Conservation (phyloP, 1,284 basidiomycete species). For the Golubevia sp. region DNA sequence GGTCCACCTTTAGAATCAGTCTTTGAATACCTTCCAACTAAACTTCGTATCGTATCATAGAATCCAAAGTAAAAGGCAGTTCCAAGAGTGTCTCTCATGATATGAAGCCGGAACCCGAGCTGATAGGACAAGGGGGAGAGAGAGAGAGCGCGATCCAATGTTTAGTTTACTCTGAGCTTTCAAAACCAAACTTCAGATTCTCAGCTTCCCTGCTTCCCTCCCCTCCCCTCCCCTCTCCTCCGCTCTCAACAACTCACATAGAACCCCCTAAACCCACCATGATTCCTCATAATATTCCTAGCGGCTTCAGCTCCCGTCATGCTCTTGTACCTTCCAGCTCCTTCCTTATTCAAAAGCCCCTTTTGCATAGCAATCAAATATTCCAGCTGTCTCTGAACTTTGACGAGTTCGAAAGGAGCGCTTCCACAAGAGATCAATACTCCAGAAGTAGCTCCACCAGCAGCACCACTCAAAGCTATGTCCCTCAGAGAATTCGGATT, state of each 20-base stretch:
- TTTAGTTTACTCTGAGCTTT: no score
- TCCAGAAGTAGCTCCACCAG: slow-evolving; percentile 64
- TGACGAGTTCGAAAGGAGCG: slow-evolving; percentile 86
- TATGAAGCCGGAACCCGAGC: background rate
- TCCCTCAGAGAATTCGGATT: slow-evolving; percentile 18
- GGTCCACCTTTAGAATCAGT: slow-evolving; percentile 12
- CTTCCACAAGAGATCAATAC: slow-evolving; percentile 46
- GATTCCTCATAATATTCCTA: slow-evolving; percentile 42
- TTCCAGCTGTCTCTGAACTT: slow-evolving; percentile 68
- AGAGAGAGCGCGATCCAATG: no score
- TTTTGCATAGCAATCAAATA: slow-evolving; percentile 53
- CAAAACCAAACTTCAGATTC: no score
- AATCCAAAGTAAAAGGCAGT: slow-evolving; percentile 52
- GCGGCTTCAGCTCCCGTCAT: slow-evolving; percentile 51
- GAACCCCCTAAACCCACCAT: slow-evolving; percentile 55
- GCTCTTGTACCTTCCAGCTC: slow-evolving; percentile 21
- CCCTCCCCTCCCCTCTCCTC: no score
- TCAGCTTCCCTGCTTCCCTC: no score
- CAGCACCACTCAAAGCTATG: slow-evolving; percentile 39
- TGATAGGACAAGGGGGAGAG: background rate
- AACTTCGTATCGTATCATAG: slow-evolving; percentile 48
- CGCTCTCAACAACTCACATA: slow-evolving; percentile 47
- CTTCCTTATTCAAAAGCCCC: slow-evolving; percentile 8
- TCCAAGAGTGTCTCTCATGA: background rate
- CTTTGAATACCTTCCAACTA: slow-evolving; percentile 32